These are phyloP conservation scores for Cenococcum geophilum DNA, from an alignment of 495 filamentous ascomycete genomes.

Conservation along the genomic window DNA sequence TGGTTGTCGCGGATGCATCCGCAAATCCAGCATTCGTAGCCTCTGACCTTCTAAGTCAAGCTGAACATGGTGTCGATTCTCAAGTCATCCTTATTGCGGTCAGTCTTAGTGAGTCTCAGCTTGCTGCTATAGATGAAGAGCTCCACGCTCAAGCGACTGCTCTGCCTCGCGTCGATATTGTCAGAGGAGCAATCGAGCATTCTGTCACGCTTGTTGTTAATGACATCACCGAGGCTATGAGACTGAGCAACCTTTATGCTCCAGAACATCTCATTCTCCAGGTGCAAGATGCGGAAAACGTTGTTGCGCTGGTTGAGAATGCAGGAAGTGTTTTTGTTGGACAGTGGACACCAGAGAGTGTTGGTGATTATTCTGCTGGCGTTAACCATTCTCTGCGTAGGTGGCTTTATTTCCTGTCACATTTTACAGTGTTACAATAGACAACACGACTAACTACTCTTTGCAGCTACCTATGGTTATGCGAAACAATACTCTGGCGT, in stretches of 20 bases:
- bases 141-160: constrained; percentile 83
- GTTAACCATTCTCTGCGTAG: constrained; percentile 96
- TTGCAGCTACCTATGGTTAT: constrained; percentile 86
- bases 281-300: constrained; percentile 61
- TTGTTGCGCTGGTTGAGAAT: constrained; percentile 77
- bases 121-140: constrained; percentile 81
- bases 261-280: constrained; percentile 96
- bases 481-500: constrained; percentile 98
- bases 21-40: constrained; percentile 94
- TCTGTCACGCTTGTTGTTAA: constrained; percentile 81
- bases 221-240: constrained; percentile 76
- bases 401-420: constrained; percentile 25
- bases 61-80: constrained; percentile 91
- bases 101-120: constrained; percentile 61
- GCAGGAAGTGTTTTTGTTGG: constrained; percentile 95
- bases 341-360: constrained; percentile 91
- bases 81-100: constrained; percentile 92
- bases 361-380: constrained; percentile 95
- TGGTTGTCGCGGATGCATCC: constrained; percentile 86
- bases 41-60: constrained; percentile 88
- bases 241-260: constrained; percentile 87
- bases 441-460: background rate
- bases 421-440: background rate
- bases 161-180: constrained; percentile 85
- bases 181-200: constrained; percentile 83